phyloP scores from a whole-genome alignment of 2,329 filamentous ascomycete genomes.

The Cladophialophora exuberans region DNA sequence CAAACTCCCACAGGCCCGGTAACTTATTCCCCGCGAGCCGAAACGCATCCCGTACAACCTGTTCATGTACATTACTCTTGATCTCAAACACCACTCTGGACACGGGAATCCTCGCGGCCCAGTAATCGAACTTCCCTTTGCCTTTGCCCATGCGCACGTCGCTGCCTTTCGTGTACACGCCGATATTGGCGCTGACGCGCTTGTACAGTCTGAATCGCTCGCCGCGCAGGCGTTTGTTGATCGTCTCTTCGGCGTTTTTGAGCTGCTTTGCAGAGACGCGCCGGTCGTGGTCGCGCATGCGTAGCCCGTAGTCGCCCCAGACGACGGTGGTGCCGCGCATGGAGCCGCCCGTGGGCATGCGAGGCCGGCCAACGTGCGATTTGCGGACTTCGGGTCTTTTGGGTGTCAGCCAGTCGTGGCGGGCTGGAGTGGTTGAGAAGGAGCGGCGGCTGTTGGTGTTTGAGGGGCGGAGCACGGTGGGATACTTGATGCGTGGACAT shows the following conservation, averaged over 20 bases:
- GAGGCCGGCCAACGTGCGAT: constrained; percentile 82
- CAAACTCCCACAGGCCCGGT: constrained; percentile 85
- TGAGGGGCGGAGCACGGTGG: constrained; percentile 48
- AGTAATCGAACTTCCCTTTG: constrained; percentile 96
- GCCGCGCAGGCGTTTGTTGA: constrained; percentile 83
- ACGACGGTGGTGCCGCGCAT: constrained; percentile 91
- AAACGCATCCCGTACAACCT: constrained; percentile 91
- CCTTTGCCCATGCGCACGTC: constrained; percentile 99
- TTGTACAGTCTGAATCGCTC: constrained; percentile 93
- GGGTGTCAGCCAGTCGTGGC: constrained; percentile 78
- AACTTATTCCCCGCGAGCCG: constrained; percentile 92
- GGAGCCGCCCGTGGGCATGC: constrained; percentile 88
- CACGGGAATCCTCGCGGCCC: constrained; percentile 86
- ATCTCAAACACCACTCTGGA: constrained; percentile 93
- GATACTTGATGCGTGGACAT: constrained; percentile 30
- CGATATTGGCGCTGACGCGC: constrained; percentile 87
- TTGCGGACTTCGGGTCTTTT: constrained; percentile 80
- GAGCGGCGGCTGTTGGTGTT: constrained; percentile 52
- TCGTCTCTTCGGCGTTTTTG: constrained; percentile 90
- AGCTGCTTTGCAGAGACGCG: constrained; percentile 85
- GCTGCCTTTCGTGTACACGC: constrained; percentile 93
- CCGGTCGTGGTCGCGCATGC: constrained; percentile 91
- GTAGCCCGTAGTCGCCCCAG: constrained; percentile 94
- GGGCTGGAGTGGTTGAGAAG: constrained; percentile 71
- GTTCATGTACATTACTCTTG: constrained; percentile 89